A percentile compares a stretch with the other conserved stretches of the same genome.
phyloP scores from a whole-genome alignment of 2,329 filamentous ascomycete species.

The Bipolaris bicolor region DNA sequence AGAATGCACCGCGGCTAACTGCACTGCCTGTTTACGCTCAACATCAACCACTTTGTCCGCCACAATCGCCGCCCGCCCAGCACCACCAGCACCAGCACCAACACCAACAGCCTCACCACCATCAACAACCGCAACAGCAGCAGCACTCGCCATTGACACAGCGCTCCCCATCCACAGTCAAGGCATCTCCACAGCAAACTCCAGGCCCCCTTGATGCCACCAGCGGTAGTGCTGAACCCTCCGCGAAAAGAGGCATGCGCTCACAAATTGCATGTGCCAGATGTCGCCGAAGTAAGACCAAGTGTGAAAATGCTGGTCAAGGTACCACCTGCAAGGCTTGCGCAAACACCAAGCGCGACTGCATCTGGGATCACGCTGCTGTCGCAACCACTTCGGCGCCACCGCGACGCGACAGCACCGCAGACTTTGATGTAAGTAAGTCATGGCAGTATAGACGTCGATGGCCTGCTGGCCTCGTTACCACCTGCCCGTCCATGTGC shows the following conservation, averaged over 20 bases:
- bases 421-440: slow-evolving; percentile 31
- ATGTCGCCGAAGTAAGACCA: slow-evolving; percentile 82
- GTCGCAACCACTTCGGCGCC: slow-evolving; percentile 34
- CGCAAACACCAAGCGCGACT: slow-evolving; percentile 72
- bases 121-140: slow-evolving; percentile 27
- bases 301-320: slow-evolving; percentile 80
- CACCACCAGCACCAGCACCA: slow-evolving; percentile 11
- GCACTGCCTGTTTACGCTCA: slow-evolving; percentile 20
- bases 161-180: slow-evolving; percentile 37
- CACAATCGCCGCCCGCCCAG: slow-evolving; percentile 25
- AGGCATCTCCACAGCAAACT: slow-evolving; percentile 38
- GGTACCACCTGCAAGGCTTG: slow-evolving; percentile 76
- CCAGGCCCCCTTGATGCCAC: slow-evolving; percentile 31
- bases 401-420: slow-evolving; percentile 50
- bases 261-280: slow-evolving; percentile 79
- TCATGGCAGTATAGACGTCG: background rate
- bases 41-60: slow-evolving; percentile 25
- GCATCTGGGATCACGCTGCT: slow-evolving; percentile 69
- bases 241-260: slow-evolving; percentile 60
- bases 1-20: slow-evolving; percentile 32
- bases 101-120: background rate
- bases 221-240: slow-evolving; percentile 27
- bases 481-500: background rate
- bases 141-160: slow-evolving; percentile 29
- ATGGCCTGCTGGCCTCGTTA: background rate